Conservation (phyloP, 1,284 basidiomycete species). For the Xerocomus amazonicus region DNA sequence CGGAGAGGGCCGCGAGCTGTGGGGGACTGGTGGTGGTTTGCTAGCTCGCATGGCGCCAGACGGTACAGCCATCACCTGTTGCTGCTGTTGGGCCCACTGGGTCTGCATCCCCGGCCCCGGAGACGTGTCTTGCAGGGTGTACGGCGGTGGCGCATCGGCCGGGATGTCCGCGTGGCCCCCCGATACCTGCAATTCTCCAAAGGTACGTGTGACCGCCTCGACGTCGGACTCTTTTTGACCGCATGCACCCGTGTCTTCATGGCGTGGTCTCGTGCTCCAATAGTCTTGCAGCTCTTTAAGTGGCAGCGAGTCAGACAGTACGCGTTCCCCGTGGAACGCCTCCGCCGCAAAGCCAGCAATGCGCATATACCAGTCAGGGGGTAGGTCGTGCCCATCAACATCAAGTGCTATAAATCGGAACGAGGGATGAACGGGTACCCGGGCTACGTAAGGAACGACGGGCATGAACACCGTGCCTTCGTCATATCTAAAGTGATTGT, state of each 20-base stretch:
- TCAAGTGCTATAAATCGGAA: slow-evolving; percentile 65
- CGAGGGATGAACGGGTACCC: slow-evolving; percentile 54
- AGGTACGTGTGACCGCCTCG: slow-evolving; percentile 11
- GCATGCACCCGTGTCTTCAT: slow-evolving; percentile 39
- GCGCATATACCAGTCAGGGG: slow-evolving; percentile 79
- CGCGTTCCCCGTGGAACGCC: slow-evolving; percentile 57
- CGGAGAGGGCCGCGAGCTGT: slow-evolving; percentile 7
- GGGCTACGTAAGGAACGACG: slow-evolving; percentile 51
- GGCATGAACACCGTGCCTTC: slow-evolving; percentile 77
- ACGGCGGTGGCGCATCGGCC: slow-evolving; percentile 63
- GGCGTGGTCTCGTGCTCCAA: slow-evolving; percentile 59
- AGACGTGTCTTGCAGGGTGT: slow-evolving; percentile 53
- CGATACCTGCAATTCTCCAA: slow-evolving; percentile 18
- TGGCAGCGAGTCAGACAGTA: slow-evolving; percentile 61
- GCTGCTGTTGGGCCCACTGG: background rate
- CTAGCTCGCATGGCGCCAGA: background rate
- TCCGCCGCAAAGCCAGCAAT: slow-evolving; percentile 70
- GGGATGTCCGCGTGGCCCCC: slow-evolving; percentile 2
- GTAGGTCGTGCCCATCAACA: slow-evolving; percentile 67
- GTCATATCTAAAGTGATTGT: slow-evolving; percentile 53
- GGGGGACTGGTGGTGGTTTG: background rate
- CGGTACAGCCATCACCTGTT: background rate
- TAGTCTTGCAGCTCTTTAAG: slow-evolving; percentile 71
- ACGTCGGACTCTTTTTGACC: background rate
- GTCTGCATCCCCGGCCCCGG: background rate